Base-by-base conservation (phyloP, 1,284 basidiomycete genomes). In the Pseudozyma tsukubaensis region DNA sequence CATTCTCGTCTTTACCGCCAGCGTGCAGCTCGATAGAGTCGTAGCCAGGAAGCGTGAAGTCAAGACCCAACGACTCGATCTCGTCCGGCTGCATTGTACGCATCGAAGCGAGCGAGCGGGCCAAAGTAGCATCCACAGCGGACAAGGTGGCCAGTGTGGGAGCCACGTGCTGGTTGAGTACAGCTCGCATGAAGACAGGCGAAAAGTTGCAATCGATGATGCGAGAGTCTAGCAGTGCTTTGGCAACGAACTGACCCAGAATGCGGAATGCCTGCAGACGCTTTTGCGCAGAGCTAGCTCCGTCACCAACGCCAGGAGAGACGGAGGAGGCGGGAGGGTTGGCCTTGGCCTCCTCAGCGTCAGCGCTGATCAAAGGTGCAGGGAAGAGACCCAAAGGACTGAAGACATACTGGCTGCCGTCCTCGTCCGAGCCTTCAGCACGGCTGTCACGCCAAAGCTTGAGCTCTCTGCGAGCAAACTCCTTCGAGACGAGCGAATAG, bases 161-260 rank as follows among this genome's bases (percentile, higher is more conserved):
- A 10, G 93, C 91, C 18, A 98, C 89, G 32, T 92, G 90, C 80
- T 94, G 91, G 49, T 92, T 93, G 11, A 98, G 89, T 2, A 95
- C 88, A 43, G 93, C 88, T 82, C 92, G 93, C 77, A 97, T 87
- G 88, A 98, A 97, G 21, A 95, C 87, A 82, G 92, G 92, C 86
- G 94, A 97, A 85, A 99, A 91, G 50, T 93, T 91, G 78, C 98
- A 88, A 85, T 99, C 97, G 85, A 99, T 95, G 84, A 99, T 98
- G 44, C 97, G 89, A 24, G 94, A 97, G 85, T 99, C 97, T 50
- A 99, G 88, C 88, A 99, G 90, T 1, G 95, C 94, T 86, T 98
- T 97, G 37, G 95, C 97, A n/a, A 97, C 91, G 84, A 99, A 97
- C 83, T 97, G 92, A 6, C 97, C 97, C 44, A 99, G 90, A 19